phyloP scores from a whole-genome alignment of 225 moss, liverwort and hornwort species.

The Marchantia paleacea region DNA sequence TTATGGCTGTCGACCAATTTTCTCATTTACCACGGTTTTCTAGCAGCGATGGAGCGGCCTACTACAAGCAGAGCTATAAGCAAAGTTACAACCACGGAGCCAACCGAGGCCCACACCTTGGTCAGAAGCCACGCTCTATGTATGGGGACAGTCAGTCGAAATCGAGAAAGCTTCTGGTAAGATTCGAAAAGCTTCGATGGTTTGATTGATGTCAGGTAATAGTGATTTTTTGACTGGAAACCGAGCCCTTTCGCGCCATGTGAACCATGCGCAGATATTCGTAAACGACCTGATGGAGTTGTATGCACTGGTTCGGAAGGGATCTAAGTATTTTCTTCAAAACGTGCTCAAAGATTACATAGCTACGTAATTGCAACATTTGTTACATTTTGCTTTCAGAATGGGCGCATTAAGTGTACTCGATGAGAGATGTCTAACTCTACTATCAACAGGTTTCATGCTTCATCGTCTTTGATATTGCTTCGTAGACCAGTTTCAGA shows the following conservation, averaged over 20 bases:
- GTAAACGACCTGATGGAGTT: too few relatives aligned
- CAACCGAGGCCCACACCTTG: conserved; percentile 11
- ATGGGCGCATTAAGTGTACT: too few relatives aligned
- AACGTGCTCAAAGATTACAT: too few relatives aligned
- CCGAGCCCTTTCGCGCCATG: too few relatives aligned
- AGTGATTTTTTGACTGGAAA: too few relatives aligned
- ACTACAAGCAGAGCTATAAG: not conserved
- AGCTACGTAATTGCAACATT: too few relatives aligned
- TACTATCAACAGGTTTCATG: not conserved
- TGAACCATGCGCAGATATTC: too few relatives aligned
- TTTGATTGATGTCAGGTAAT: not conserved
- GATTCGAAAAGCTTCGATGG: not conserved
- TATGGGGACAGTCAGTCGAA: not conserved
- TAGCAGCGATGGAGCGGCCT: not conserved
- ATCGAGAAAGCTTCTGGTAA: conserved; percentile 14
- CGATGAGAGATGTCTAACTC: too few relatives aligned
- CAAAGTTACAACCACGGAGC: conserved; percentile 11
- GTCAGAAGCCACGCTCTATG: conserved; percentile 9
- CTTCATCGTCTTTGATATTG: not conserved
- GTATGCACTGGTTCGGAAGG: too few relatives aligned
- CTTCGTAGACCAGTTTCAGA: not conserved
- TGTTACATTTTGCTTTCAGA: too few relatives aligned
- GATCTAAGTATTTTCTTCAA: too few relatives aligned
- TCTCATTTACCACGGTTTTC: not conserved
- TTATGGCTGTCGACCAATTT: conserved; percentile 14